phyloP scores from a whole-genome alignment of 2,329 filamentous ascomycete species.

The Cordyceps fumosorosea region DNA sequence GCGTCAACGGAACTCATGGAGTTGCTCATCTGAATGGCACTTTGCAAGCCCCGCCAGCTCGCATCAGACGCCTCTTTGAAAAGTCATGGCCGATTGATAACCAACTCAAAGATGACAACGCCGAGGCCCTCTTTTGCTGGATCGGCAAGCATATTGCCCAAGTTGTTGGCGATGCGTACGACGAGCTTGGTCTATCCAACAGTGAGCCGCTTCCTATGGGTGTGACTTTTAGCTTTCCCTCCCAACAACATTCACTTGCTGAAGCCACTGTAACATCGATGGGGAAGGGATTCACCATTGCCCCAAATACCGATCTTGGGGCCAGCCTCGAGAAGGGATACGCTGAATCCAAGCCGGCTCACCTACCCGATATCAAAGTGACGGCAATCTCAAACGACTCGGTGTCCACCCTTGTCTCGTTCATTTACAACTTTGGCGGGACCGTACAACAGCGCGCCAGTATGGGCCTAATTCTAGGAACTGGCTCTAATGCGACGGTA shows the following conservation, averaged over 20 bases:
- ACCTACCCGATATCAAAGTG: slow-evolving; percentile 61
- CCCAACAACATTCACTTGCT: slow-evolving; percentile 56
- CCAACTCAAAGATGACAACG: slow-evolving; percentile 65
- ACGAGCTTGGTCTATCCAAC: slow-evolving; percentile 33
- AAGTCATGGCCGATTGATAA: slow-evolving; percentile 69
- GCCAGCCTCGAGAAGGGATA: slow-evolving; percentile 55
- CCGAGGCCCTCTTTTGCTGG: slow-evolving; percentile 72
- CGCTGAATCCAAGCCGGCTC: slow-evolving; percentile 35
- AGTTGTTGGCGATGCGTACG: slow-evolving; percentile 56
- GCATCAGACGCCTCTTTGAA: slow-evolving; percentile 56
- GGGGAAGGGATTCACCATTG: slow-evolving; percentile 64
- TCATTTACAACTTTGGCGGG: slow-evolving; percentile 64
- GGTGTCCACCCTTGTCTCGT: slow-evolving; percentile 70
- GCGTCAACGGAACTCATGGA: not conserved
- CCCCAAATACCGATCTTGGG: slow-evolving; percentile 53
- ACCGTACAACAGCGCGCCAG: slow-evolving; percentile 56
- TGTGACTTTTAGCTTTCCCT: slow-evolving; percentile 66
- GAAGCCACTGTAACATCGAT: slow-evolving; percentile 60
- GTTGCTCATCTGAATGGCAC: not conserved
- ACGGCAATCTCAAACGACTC: slow-evolving; percentile 76
- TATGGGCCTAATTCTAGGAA: slow-evolving; percentile 78
- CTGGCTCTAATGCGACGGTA: slow-evolving; percentile 75
- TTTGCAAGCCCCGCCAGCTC: slow-evolving; percentile 19
- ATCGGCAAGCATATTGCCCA: slow-evolving; percentile 71
- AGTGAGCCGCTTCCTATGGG: slow-evolving; percentile 52